A percentile compares a stretch with the other conserved stretches of the same genome.
phyloP scores from a whole-genome alignment of 1,284 basidiomycete species.

The Laetiporus sulphureus region DNA sequence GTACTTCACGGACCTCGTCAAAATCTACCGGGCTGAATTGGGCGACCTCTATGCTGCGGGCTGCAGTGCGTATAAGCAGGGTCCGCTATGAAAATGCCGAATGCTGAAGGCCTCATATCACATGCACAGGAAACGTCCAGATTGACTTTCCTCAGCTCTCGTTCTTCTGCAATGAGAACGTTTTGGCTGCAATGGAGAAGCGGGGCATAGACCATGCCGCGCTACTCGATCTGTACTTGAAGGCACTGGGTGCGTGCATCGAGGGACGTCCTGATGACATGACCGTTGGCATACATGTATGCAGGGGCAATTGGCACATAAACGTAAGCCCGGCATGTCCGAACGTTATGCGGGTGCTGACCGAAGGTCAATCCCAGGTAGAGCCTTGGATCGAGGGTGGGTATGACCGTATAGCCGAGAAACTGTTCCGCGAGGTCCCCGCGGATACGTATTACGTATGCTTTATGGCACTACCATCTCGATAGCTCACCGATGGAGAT shows the following conservation, averaged over 20 bases:
- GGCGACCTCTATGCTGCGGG: conserved; percentile 66
- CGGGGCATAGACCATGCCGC: conserved; percentile 56
- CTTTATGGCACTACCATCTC: not conserved
- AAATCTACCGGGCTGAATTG: conserved; percentile 70
- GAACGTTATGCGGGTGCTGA: not conserved
- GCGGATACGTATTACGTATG: conserved; percentile 67
- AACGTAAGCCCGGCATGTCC: conserved; percentile 30
- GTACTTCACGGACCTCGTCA: conserved; percentile 67
- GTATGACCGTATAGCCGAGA: conserved; percentile 68
- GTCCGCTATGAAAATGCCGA: not conserved
- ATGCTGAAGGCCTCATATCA: not conserved
- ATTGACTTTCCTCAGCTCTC: conserved; percentile 69
- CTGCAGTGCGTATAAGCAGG: conserved; percentile 42
- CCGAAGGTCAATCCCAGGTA: conserved; percentile 35
- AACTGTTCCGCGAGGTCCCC: conserved; percentile 64
- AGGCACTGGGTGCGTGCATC: conserved; percentile 62
- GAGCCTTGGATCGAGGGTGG: conserved; percentile 66
- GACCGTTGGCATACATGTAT: conserved; percentile 66
- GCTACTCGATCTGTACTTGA: conserved; percentile 63
- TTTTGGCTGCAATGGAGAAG: conserved; percentile 56
- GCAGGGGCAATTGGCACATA: conserved; percentile 79
- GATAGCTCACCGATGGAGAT: not conserved
- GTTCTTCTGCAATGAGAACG: conserved; percentile 57
- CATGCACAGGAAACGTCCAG: conserved; percentile 56
- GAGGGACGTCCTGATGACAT: conserved; percentile 56